A percentile compares a stretch with the other conserved stretches of the same genome.
Conservation (phyloP, 169 alveolate genomes). For the Eimeria tenella region DNA sequence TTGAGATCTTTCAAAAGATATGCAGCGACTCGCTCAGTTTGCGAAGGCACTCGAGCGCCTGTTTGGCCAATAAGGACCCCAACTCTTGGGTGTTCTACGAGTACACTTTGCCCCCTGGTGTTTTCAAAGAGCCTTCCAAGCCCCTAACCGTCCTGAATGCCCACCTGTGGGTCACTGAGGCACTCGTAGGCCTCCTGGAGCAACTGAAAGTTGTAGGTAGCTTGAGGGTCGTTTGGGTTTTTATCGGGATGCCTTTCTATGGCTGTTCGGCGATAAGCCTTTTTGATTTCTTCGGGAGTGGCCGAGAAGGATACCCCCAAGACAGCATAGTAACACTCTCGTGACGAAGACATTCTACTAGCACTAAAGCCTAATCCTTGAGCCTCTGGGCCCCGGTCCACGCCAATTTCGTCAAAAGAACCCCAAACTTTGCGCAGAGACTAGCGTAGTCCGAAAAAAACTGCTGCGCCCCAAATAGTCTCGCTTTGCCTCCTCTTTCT, state of each 20-base stretch:
- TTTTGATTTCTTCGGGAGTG: conserved; percentile 41
- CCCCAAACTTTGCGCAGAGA: neutral
- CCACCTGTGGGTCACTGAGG: conserved; percentile 57
- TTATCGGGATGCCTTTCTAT: conserved; percentile 72
- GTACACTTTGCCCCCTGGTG: too few species aligned
- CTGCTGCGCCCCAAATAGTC: too few species aligned
- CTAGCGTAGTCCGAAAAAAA: too few species aligned
- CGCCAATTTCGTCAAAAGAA: neutral
- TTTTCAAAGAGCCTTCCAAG: neutral
- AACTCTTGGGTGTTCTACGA: too few species aligned
- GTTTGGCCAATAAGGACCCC: too few species aligned
- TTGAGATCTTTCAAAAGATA: too few species aligned
- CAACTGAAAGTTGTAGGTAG: conserved; percentile 59
- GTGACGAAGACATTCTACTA: neutral
- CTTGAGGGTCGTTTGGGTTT: conserved; percentile 24
- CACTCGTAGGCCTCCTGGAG: conserved; percentile 76
- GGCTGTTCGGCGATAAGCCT: conserved; percentile 56
- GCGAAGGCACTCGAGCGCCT: too few species aligned
- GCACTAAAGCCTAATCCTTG: neutral
- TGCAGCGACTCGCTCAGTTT: too few species aligned
- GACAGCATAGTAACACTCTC: conserved; percentile 39
- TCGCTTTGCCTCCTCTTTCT: too few species aligned
- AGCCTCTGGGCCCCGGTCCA: too few species aligned
- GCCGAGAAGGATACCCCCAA: neutral
- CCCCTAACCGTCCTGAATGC: neutral